Evolutionary conservation across 257 asterid species (phyloP).

Genomic region (Scutellaria barbata): DNA sequence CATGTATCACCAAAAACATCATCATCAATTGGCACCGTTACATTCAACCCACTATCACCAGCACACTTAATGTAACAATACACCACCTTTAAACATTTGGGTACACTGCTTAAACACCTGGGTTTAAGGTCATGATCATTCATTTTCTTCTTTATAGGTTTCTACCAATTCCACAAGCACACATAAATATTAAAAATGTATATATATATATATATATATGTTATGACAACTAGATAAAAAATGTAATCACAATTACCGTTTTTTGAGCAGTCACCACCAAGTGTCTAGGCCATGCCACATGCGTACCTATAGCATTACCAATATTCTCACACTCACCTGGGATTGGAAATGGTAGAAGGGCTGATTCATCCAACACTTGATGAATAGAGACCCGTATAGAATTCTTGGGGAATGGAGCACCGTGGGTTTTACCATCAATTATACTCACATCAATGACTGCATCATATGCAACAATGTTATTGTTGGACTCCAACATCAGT

Average conservation of each 20-base stretch:
- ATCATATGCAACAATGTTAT: conserved; percentile 16
- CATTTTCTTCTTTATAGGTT: not conserved
- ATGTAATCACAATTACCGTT: not conserved
- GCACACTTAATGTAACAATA: conserved; percentile 14
- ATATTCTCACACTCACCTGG: conserved; percentile 3
- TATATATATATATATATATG: not conserved
- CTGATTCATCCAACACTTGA: not conserved
- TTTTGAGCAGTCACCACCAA: not conserved
- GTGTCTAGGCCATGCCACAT: conserved; percentile 29
- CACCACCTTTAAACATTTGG: conserved; percentile 8
- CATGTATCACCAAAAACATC: no score
- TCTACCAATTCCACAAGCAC: not conserved
- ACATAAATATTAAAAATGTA: conserved; percentile 4
- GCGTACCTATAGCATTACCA: conserved; percentile 23
- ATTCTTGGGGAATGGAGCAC: conserved; percentile 9
- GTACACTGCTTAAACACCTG: not conserved
- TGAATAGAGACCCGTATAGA: not conserved
- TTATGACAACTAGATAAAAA: not conserved
- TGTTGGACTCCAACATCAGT: not conserved
- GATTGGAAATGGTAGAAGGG: not conserved
- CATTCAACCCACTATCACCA: not conserved
- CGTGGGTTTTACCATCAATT: not conserved
- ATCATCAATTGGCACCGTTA: no score
- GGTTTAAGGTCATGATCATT: not conserved
- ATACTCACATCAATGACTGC: not conserved